These are phyloP conservation scores for Fraxinus quadrangulata DNA, from an alignment of 257 asterid genomes.

Conservation along the genomic window DNA sequence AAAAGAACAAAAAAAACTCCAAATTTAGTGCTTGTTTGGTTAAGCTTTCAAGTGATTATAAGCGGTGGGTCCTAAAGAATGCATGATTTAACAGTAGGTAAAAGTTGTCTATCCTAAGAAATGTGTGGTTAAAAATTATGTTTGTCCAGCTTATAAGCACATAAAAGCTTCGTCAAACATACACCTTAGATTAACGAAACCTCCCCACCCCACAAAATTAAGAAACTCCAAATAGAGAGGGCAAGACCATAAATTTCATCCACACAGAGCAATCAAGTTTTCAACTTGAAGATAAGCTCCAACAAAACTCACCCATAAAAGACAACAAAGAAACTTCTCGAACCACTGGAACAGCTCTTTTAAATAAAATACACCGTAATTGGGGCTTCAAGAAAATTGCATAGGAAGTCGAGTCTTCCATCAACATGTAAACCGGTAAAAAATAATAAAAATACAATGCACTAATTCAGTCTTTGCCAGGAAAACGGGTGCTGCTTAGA, in stretches of 20 bases:
- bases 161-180: too few relatives aligned
- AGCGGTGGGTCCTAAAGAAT: too few relatives aligned
- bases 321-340: not conserved
- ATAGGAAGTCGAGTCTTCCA: not conserved
- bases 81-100: too few relatives aligned
- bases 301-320: not conserved
- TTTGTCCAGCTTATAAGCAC: too few relatives aligned
- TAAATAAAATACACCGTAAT: not conserved
- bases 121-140: too few relatives aligned
- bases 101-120: too few relatives aligned
- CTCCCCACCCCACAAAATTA: not conserved
- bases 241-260: not conserved
- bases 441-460: not conserved
- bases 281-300: not conserved
- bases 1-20: not conserved
- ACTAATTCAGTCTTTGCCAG: not conserved
- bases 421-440: not conserved
- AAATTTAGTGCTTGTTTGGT: not conserved
- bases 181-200: not conserved
- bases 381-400: conserved; percentile 1
- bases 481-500: conserved; percentile 3
- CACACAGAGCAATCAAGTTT: not conserved
- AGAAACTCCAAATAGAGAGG: not conserved
- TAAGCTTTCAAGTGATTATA: too few relatives aligned
- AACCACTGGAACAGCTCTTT: not conserved